phyloP scores from a whole-genome alignment of 2,329 filamentous ascomycete species.

The Aureobasidium sp. region DNA sequence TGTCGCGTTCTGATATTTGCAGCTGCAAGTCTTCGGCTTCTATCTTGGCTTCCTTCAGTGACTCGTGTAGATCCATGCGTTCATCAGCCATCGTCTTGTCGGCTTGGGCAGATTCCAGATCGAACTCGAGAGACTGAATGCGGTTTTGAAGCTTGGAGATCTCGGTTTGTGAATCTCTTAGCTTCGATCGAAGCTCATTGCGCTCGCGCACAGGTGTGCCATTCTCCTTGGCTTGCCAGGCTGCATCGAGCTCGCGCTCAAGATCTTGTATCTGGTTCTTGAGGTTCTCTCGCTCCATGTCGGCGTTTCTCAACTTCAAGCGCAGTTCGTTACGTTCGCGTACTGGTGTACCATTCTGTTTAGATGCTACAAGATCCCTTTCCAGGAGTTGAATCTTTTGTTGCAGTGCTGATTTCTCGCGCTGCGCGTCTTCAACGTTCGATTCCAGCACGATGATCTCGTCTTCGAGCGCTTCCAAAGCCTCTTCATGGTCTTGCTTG shows the following conservation, averaged over 20 bases:
- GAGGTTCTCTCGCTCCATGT: conserved; percentile 24
- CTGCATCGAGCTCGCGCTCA: conserved; percentile 27
- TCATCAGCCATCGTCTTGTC: conserved; percentile 43
- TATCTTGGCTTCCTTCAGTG: conserved; percentile 54
- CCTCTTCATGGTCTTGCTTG: conserved; percentile 24
- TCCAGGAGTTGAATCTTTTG: conserved; percentile 41
- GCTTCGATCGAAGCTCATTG: conserved; percentile 24
- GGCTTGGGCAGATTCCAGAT: conserved; percentile 48
- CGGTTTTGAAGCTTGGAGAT: conserved; percentile 39
- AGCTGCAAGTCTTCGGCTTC: conserved; percentile 49
- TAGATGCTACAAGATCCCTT: conserved; percentile 28
- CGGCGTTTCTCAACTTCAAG: conserved; percentile 21
- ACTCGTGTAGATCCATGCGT: conserved; percentile 50
- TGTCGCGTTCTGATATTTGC: conserved; percentile 60
- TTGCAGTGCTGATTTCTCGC: conserved; percentile 50
- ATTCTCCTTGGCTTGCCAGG: conserved; percentile 18
- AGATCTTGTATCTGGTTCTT: conserved; percentile 26
- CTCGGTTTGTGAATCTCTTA: conserved; percentile 27
- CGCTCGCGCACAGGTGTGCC: conserved; percentile 25
- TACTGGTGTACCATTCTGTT: conserved; percentile 27
- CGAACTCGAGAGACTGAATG: conserved; percentile 47
- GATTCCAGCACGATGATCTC: conserved; percentile 42
- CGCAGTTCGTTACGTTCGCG: conserved; percentile 28
- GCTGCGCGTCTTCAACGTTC: conserved; percentile 32
- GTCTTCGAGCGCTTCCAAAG: conserved; percentile 45